phyloP scores from a whole-genome alignment of 768 basidiomycete genomes.

The Pisolithus sp. region DNA sequence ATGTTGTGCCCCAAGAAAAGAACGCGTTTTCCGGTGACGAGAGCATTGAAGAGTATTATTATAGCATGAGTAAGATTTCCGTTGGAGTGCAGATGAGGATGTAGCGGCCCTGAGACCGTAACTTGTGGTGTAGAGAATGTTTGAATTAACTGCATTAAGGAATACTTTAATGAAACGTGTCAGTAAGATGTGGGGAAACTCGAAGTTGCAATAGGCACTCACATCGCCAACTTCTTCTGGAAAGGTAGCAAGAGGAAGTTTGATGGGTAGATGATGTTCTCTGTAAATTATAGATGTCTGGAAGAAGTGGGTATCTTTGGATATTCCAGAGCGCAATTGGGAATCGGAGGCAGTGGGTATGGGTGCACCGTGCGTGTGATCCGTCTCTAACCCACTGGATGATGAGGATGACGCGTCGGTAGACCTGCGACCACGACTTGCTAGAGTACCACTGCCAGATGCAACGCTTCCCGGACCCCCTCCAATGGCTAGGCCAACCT shows the following conservation, averaged over 20 bases:
- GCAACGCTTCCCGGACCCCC: conserved; percentile 40
- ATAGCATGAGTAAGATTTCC: conserved; percentile 89
- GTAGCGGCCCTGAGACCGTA: conserved; percentile 64
- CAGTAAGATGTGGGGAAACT: conserved; percentile 3
- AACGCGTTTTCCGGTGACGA: conserved; percentile 92
- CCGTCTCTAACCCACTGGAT: conserved; percentile 45
- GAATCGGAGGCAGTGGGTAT: conserved; percentile 42
- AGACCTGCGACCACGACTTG: conserved; percentile 51
- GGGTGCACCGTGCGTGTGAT: conserved; percentile 32
- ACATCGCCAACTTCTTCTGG: conserved; percentile 97
- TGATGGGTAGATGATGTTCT: conserved; percentile 80
- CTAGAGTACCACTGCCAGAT: conserved; percentile 38
- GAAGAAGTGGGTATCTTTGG: conserved; percentile 92
- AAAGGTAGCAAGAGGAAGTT: conserved; percentile 84
- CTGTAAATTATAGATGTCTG: conserved; percentile 81
- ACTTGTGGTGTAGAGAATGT: conserved; percentile 62
- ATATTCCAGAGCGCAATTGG: conserved; percentile 41
- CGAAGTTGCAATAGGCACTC: conserved; percentile 27
- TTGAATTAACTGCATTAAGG: conserved; percentile 83
- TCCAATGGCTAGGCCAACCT: conserved; percentile 33
- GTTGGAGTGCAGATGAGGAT: conserved; percentile 91
- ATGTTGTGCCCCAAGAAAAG: conserved; percentile 89
- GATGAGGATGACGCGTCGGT: conserved; percentile 72
- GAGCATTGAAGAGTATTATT: conserved; percentile 92
- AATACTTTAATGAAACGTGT: conserved; percentile 54